Evolutionary conservation across 2,329 filamentous ascomycete genomes (phyloP).

Genomic region (Zymoseptoria pseudotritici): DNA sequence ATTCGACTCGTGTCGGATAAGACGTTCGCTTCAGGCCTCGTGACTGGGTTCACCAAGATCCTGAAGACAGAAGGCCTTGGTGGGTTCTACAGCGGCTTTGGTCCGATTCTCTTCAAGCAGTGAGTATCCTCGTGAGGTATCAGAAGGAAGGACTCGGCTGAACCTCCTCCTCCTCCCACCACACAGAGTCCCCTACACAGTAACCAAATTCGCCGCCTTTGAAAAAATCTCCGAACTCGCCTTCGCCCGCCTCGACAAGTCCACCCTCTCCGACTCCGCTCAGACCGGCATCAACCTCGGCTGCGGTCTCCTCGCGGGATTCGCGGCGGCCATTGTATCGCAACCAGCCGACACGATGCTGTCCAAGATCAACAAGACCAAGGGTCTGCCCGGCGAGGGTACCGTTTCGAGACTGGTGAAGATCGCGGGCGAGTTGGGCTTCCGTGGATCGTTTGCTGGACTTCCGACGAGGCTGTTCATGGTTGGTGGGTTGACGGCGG

Average conservation of each 20-base stretch:
- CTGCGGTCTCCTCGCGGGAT: conserved; percentile 73
- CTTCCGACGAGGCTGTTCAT: conserved; percentile 68
- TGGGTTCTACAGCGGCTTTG: conserved; percentile 86
- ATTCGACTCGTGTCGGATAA: conserved; percentile 87
- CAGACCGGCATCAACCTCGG: conserved; percentile 74
- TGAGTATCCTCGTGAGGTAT: conserved; percentile 7
- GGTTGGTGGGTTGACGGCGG: conserved; percentile 63
- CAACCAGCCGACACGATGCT: conserved; percentile 87
- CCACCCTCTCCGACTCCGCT: conserved; percentile 53
- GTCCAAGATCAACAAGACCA: conserved; percentile 87
- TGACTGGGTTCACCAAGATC: conserved; percentile 78
- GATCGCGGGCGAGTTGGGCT: conserved; percentile 73
- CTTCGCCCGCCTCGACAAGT: conserved; percentile 61
- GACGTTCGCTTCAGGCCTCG: conserved; percentile 71
- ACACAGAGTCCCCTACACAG: conserved; percentile 72
- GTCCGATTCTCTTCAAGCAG: conserved; percentile 75
- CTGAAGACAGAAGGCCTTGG: conserved; percentile 71
- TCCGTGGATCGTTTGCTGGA: conserved; percentile 65
- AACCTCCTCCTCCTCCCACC: not conserved
- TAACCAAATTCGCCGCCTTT: conserved; percentile 86
- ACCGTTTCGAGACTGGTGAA: conserved; percentile 70
- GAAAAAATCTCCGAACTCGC: conserved; percentile 72
- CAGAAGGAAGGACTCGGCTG: not conserved
- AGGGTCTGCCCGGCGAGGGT: conserved; percentile 73
- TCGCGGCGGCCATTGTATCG: conserved; percentile 74